These are phyloP conservation scores for Megacollybia platyphylla DNA, from an alignment of 1,284 basidiomycete genomes.

Conservation along the genomic window DNA sequence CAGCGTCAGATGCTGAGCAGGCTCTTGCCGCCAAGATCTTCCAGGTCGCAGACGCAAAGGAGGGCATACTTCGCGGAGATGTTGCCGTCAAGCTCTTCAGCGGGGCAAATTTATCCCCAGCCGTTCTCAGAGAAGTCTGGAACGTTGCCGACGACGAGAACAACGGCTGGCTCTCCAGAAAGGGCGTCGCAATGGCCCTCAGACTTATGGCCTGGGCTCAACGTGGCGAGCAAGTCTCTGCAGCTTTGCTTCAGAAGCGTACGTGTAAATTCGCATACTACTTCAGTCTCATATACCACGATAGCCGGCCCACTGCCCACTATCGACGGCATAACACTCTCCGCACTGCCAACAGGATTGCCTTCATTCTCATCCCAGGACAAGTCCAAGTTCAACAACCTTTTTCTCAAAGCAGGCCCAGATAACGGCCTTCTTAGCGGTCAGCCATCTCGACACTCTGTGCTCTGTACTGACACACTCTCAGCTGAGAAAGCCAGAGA, in stretches of 20 bases:
- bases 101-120: constrained; percentile 65
- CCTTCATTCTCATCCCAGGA: constrained; percentile 70
- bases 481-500: constrained; percentile 84
- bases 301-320: constrained; percentile 33
- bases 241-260: constrained; percentile 57
- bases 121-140: constrained; percentile 91
- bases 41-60: constrained; percentile 54
- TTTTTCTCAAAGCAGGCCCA: constrained; percentile 70
- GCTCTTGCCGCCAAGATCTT: constrained; percentile 63
- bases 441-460: constrained; percentile 17
- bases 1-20: constrained; percentile 51
- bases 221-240: constrained; percentile 62
- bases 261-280: constrained; percentile 57
- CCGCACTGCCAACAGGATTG: constrained; percentile 31
- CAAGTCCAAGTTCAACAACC: constrained; percentile 67
- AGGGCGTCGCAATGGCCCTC: constrained; percentile 77
- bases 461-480: constrained; percentile 2
- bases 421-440: constrained; percentile 68
- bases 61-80: constrained; percentile 76
- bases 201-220: constrained; percentile 91
- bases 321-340: constrained; percentile 46
- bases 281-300: constrained; percentile 66
- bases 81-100: constrained; percentile 74
- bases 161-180: constrained; percentile 81
- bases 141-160: constrained; percentile 85